Evolutionary conservation across 2,329 filamentous ascomycete genomes (phyloP).

Genomic region (Beauveria sp.): DNA sequence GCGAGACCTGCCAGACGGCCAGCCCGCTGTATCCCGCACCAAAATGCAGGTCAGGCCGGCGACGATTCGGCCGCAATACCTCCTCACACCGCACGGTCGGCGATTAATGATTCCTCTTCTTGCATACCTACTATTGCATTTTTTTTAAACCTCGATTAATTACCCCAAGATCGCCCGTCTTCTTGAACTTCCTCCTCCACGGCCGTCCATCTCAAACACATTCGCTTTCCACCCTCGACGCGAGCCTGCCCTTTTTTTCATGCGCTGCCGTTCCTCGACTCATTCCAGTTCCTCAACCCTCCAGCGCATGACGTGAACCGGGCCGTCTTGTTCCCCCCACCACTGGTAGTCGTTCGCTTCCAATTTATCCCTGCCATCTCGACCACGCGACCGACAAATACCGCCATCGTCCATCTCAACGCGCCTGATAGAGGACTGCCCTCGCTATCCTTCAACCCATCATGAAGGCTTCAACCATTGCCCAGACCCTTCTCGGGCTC

Average conservation of each 20-base stretch:
- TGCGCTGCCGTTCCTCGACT: background rate
- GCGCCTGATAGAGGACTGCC: background rate
- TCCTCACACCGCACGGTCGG: background rate
- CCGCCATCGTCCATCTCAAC: background rate
- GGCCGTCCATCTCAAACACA: background rate
- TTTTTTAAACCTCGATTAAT: background rate
- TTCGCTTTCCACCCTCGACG: background rate
- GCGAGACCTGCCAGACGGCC: background rate
- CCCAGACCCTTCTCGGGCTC: background rate
- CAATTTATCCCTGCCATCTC: background rate
- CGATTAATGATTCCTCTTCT: background rate
- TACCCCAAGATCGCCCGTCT: background rate
- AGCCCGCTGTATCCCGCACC: background rate
- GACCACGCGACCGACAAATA: background rate
- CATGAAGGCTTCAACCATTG: background rate
- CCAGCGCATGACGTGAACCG: conserved; percentile 3
- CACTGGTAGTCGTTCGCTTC: background rate
- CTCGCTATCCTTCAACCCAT: background rate
- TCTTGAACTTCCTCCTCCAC: background rate
- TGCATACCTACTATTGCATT: background rate
- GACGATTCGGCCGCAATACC: background rate
- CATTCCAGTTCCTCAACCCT: background rate
- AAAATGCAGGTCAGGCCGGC: background rate
- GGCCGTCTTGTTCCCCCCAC: background rate
- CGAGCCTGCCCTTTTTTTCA: background rate